Base-by-base conservation (phyloP, 495 filamentous ascomycete genomes). In the Neurospora cerealis region DNA sequence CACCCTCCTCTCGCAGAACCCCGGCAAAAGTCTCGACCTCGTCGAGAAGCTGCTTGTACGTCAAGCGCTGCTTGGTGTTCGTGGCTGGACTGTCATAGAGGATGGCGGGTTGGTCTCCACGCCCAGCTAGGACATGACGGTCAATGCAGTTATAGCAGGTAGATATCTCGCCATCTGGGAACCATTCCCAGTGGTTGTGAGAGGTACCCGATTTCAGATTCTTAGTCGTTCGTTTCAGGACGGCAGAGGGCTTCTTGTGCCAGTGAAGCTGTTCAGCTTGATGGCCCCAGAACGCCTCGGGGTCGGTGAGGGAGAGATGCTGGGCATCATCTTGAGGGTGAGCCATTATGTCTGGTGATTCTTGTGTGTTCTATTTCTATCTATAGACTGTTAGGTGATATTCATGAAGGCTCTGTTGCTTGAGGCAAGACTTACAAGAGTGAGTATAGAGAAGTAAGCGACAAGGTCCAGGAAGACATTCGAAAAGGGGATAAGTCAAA, bases 61-160 rank as follows among this genome's bases (percentile, higher is more conserved):
- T 94, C 72, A 88, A 88, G 39, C 86, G 88, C 77, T 91, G 84
- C 79, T 94, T 93, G 15, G 85, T 84, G n/a, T 88, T 88, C 15
- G 93, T 93, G 28, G 97, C 94, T 0, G 95, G 93, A 34, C 91
- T 93, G 79, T 98, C 95, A 89, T 93, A 97, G 71, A 93, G 88
- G 71, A 98, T 92, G 13, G 95, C 95, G 0, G 88, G 87, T 42
- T 85, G 82, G 19, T 91, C 88, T 11, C 94, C 95, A 74, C 89
- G 84, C 21, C 94, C 93, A 9, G 86, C 87, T 24, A 89, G 83
- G 19, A 98, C 93, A 81, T 97, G 95, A 24, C 95, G 87, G 80
- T 97, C 95, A 38, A 98, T 83, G 77, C 94, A 96, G 79, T 98
- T 98, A 82, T 92, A 97, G 70, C 90, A 91, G 0, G 94, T 97